Evolutionary conservation across 1,284 basidiomycete genomes (phyloP).

Genomic region (Cerrena zonata): DNA sequence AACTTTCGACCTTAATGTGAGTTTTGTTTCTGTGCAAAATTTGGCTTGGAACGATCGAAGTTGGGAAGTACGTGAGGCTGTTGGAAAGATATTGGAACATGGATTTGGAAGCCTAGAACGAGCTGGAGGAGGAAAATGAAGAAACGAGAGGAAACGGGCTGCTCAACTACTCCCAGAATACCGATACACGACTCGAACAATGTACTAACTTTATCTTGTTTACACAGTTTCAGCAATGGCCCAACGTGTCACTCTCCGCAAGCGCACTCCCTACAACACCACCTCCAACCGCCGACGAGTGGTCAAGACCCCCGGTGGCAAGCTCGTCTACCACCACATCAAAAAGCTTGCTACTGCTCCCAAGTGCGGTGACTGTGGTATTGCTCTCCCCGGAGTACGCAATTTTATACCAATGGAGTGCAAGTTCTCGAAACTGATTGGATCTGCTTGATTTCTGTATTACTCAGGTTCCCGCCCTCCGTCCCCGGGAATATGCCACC

Average conservation of each 20-base stretch:
- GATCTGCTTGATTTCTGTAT: neutral
- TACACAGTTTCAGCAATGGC: conserved; percentile 61
- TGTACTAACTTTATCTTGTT: conserved; percentile 12
- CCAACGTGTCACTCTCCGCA: conserved; percentile 98
- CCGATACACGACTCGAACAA: conserved; percentile 8
- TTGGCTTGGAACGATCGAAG: too few relatives aligned
- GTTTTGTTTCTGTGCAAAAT: conserved; percentile 1
- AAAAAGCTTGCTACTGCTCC: conserved; percentile 83
- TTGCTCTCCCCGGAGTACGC: conserved; percentile 85
- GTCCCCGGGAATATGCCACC: conserved; percentile 87
- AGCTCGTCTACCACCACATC: conserved; percentile 86
- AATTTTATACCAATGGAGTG: too few relatives aligned
- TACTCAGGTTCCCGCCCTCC: conserved; percentile 79
- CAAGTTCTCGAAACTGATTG: neutral
- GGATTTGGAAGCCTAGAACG: neutral
- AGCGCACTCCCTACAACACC: conserved; percentile 98
- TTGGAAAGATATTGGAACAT: neutral
- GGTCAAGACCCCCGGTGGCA: conserved; percentile 94
- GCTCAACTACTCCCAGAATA: conserved; percentile 5
- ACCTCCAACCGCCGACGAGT: conserved; percentile 91
- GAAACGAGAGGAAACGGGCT: neutral
- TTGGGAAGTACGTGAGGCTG: neutral
- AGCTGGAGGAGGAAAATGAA: neutral
- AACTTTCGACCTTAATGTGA: conserved; percentile 21
- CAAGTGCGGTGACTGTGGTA: conserved; percentile 96